Evolutionary conservation across 805 yeast species (phyloP), one percentile per base, ranked within the genome.

Genomic region (Wickerhamomyces chaumierensis): DNA sequence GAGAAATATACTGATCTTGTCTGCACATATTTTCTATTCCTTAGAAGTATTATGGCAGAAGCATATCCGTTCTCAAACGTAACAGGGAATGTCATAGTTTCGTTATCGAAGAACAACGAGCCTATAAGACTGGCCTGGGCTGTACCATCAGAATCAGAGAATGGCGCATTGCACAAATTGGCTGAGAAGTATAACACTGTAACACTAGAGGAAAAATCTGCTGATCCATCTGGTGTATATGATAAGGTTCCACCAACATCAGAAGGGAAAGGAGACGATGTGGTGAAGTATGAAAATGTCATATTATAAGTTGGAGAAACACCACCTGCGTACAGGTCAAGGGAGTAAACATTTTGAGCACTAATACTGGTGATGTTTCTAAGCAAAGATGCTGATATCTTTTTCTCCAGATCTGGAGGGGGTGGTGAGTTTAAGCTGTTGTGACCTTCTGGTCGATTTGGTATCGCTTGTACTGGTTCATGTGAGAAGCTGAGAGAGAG

Each of bases 41-140:
- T 31, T 5, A 31, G 17, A 5, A 17, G 17, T 7, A 31, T 17
- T 9, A 15, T 31, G 4, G 17, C 18, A 15, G 18, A 16, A 15
- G 33, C 33, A 31, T 31, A 31, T 9, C 33, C 33, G 13, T n/a
- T 31, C 12, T 15, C 5, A 13, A 31, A 31, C 5, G 11, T 36
- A 12, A 35, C 34, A 3, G 32, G 19, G 19, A 31, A 34, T 15
- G 32, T 15, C 7, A 36, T 21, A 8, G 33, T 31, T 15, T 31
- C 33, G n/a, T 25, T 25, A 51, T 33, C 15, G 73, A 81, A 31
- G 11, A 16, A 16, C 33, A 31, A 31, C 18, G 18, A 6, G 18
- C 33, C 33, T 5, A 42, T 18, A 4, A 19, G 16, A 13, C 35
- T 25, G 5, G 36, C 39, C 29, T 33, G 32, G 18, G 35, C 31